A percentile compares a stretch with the other conserved stretches of the same genome.
Evolutionary conservation across 2,329 filamentous ascomycete genomes (phyloP).

Genomic region (Aspergillus aculeatus): DNA sequence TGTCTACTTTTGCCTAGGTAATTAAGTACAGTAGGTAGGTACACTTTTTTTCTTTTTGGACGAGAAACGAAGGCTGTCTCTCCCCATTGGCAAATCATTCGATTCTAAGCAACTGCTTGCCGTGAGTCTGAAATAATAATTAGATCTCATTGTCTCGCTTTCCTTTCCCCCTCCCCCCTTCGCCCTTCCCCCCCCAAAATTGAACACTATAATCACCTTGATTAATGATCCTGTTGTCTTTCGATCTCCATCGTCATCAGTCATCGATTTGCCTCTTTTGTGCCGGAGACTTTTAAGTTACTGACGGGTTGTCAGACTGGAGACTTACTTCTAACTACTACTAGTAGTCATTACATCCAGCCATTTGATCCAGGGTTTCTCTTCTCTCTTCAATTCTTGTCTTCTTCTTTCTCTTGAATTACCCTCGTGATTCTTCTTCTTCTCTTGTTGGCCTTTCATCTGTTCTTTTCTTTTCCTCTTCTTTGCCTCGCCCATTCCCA

Average conservation of each 20-base stretch:
- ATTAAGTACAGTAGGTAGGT: background rate
- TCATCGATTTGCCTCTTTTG: background rate
- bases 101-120: too few species aligned
- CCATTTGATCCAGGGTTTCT: background rate
- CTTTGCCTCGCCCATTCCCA: slow-evolving; percentile 2
- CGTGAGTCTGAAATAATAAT: background rate
- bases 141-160: background rate
- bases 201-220: background rate
- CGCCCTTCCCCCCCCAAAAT: background rate
- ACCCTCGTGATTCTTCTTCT: background rate
- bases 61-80: background rate
- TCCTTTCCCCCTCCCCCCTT: background rate
- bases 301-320: slow-evolving; percentile 10
- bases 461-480: slow-evolving; percentile 4
- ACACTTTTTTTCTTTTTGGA: background rate
- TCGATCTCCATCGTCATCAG: background rate
- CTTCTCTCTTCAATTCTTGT: slow-evolving; percentile 4
- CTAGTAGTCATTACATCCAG: slow-evolving; percentile 5
- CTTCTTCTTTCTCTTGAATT: slow-evolving; percentile 10
- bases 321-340: slow-evolving; percentile 7
- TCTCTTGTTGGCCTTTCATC: background rate
- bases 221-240: background rate
- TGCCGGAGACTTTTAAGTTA: background rate
- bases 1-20: background rate
- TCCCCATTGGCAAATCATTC: background rate